These are phyloP conservation scores for Cyamopsis tetragonoloba DNA, from an alignment of 306 rosid species.

Conservation along the genomic window DNA sequence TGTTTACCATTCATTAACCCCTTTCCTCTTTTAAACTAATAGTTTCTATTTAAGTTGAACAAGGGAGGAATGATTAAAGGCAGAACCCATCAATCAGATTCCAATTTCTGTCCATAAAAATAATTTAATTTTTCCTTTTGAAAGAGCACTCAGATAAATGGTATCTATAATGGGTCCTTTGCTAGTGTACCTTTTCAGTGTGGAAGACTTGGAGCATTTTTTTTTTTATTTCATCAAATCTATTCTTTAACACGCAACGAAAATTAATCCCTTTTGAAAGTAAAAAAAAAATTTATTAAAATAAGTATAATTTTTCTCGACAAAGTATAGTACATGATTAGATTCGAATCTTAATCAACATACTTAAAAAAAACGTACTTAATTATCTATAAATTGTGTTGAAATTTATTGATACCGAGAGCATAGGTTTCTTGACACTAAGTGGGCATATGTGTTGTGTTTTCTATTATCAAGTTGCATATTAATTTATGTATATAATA, in stretches of 20 bases:
- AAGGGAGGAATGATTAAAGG: slow-evolving; percentile 61
- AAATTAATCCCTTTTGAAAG: too few species aligned
- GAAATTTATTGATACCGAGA: too few species aligned
- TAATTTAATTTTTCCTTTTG: slow-evolving; percentile 37
- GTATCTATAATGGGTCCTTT: slow-evolving; percentile 50
- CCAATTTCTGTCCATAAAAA: slow-evolving; percentile 67
- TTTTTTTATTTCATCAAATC: too few species aligned
- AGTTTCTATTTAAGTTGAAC: slow-evolving; percentile 30
- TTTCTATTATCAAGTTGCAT: slow-evolving; percentile 37
- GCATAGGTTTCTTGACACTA: slow-evolving; percentile 31
- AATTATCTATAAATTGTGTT: too few species aligned
- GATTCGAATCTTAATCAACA: too few species aligned
- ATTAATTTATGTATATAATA: slow-evolving; percentile 8
- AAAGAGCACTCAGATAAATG: slow-evolving; percentile 62
- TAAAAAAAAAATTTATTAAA: too few species aligned
- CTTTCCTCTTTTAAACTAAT: slow-evolving; percentile 14
- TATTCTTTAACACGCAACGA: too few species aligned
- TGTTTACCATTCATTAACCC: slow-evolving; percentile 9
- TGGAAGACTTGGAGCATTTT: slow-evolving; percentile 38
- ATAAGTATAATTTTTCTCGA: too few species aligned
- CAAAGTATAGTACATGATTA: too few species aligned
- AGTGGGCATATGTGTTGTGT: slow-evolving; percentile 49
- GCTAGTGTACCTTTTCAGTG: slow-evolving; percentile 44
- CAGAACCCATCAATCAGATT: slow-evolving; percentile 73
- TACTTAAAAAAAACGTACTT: too few species aligned